A percentile compares a stretch with the other conserved stretches of the same genome.
Conservation (phyloP, 305 asterid species). For the Salvia sclarea region DNA sequence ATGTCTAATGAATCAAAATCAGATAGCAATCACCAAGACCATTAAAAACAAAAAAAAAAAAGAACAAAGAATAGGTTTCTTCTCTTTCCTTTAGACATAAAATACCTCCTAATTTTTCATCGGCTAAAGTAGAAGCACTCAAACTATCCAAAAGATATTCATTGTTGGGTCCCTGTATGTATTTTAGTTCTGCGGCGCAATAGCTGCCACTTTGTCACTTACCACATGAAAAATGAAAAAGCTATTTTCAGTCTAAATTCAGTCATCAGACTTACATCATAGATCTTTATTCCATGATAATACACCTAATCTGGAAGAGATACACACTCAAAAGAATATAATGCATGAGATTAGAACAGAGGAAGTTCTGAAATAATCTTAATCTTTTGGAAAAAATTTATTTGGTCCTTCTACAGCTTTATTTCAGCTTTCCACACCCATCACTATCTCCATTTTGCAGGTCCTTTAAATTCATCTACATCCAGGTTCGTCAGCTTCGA, state of each 20-base stretch:
- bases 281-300: background rate
- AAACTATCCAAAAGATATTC: conserved; percentile 4
- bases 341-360: conserved; percentile 9
- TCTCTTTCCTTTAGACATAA: background rate
- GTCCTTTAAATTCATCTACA: background rate
- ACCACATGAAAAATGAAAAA: conserved; percentile 14
- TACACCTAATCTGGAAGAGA: background rate
- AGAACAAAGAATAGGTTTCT: background rate
- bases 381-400: background rate
- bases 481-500: background rate
- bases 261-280: conserved; percentile 16
- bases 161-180: background rate
- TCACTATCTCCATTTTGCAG: background rate
- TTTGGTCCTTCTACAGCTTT: background rate
- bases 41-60: background rate
- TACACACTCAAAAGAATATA: background rate
- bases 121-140: conserved; percentile 9
- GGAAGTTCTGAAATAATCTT: conserved; percentile 11
- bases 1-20: conserved; percentile 16
- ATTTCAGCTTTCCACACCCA: conserved; percentile 1
- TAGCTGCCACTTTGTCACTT: conserved; percentile 1
- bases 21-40: conserved; percentile 18
- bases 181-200: conserved; percentile 18
- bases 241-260: conserved; percentile 3
- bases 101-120: conserved; percentile 3